These are phyloP conservation scores for Antarctomyces pellizariae DNA, from an alignment of 495 filamentous ascomycete species.

Conservation along the genomic window DNA sequence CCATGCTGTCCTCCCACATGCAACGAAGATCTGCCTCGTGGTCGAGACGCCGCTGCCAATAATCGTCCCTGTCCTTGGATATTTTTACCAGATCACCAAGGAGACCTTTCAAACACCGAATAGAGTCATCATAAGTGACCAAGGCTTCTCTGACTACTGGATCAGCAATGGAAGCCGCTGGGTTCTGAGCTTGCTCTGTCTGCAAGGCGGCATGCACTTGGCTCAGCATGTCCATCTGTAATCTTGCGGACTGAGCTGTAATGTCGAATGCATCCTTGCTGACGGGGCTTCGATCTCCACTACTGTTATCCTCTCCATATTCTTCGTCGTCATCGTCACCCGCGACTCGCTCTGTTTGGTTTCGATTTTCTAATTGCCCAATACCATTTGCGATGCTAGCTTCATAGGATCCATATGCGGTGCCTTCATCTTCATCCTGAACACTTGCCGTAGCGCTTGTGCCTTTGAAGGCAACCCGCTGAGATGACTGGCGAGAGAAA, in stretches of 20 bases:
- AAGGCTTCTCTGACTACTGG: conserved; percentile 54
- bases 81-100: conserved; percentile 78
- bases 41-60: conserved; percentile 89
- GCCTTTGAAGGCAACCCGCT: conserved; percentile 24
- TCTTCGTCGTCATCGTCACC: conserved; percentile 63
- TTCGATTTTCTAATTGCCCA: too few relatives aligned
- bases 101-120: conserved; percentile 65
- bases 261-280: conserved; percentile 88
- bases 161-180: conserved; percentile 45
- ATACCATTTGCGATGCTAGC: conserved; percentile 29
- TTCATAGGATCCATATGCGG: conserved; percentile 31
- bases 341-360: conserved; percentile 20
- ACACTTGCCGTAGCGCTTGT: conserved; percentile 18
- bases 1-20: conserved; percentile 99
- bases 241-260: conserved; percentile 76
- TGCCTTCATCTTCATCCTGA: conserved; percentile 31
- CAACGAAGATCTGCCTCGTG: conserved; percentile 68
- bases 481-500: conserved; percentile 2
- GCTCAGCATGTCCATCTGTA: conserved; percentile 74
- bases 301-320: conserved; percentile 61
- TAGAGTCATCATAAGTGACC: conserved; percentile 71
- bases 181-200: conserved; percentile 42
- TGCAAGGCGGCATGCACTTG: conserved; percentile 68
- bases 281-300: conserved; percentile 42
- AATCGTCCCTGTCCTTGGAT: conserved; percentile 75